These are phyloP conservation scores for Gonium pectorale DNA, from an alignment of 139 green algal species.

Conservation along the genomic window DNA sequence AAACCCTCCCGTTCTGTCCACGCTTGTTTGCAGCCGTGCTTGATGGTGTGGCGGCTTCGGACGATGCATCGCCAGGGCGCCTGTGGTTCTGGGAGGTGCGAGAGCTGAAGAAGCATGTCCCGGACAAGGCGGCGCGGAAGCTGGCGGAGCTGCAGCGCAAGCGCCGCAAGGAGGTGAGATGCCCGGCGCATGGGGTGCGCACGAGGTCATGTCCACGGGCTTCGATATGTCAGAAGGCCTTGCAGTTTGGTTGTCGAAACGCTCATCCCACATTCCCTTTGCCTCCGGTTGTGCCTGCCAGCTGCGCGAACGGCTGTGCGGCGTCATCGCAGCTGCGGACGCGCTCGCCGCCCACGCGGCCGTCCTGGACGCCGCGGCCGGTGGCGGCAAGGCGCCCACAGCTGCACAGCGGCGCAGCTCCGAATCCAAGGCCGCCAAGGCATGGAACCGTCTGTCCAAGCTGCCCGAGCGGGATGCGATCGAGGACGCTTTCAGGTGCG, in stretches of 20 bases:
- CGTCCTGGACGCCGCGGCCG: not conserved
- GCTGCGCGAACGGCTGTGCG: constrained; percentile 63
- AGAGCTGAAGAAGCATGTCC: constrained; percentile 63
- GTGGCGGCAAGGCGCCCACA: constrained; percentile 41
- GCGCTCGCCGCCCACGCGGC: constrained; percentile 37
- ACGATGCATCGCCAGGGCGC: constrained; percentile 55
- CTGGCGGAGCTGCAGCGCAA: constrained; percentile 55
- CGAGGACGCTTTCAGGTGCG: constrained; percentile 11
- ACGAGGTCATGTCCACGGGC: too few species aligned
- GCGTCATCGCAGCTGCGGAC: constrained; percentile 29
- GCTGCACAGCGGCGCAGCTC: constrained; percentile 37
- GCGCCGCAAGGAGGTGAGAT: constrained; percentile 56
- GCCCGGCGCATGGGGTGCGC: too few species aligned
- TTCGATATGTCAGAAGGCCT: too few species aligned
- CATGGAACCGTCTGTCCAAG: constrained; percentile 57
- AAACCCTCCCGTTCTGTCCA: not conserved
- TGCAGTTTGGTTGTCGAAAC: too few species aligned
- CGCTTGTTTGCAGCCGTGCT: not conserved
- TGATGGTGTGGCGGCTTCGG: constrained; percentile 50
- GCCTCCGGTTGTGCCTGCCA: too few species aligned
- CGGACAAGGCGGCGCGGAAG: constrained; percentile 45
- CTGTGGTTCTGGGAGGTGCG: constrained; percentile 84
- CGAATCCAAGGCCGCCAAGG: constrained; percentile 55
- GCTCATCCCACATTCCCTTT: too few species aligned
- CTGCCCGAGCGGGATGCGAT: constrained; percentile 40